phyloP scores from a whole-genome alignment of 441 rosid genomes.

The Croton setiger region DNA sequence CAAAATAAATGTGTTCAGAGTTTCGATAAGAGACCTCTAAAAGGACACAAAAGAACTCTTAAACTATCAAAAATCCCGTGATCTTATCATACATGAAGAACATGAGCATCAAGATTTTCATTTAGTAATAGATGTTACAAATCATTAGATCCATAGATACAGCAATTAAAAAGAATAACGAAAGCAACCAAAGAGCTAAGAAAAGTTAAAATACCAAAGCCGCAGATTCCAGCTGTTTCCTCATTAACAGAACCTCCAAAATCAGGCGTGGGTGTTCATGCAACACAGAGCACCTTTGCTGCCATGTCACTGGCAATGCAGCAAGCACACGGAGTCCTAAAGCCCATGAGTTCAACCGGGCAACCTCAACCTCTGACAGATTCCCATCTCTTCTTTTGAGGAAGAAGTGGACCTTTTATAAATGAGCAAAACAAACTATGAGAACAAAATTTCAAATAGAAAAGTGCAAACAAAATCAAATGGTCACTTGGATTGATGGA shows the following conservation, averaged over 20 bases:
- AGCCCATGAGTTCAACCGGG: constrained; percentile 97
- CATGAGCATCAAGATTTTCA: constrained; percentile 16
- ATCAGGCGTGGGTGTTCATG: constrained; percentile 96
- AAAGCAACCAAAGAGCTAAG: constrained; percentile 22
- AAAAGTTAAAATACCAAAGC: constrained; percentile 54
- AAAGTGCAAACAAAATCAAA: constrained; percentile 7
- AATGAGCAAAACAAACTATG: constrained; percentile 24
- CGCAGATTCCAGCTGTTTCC: constrained; percentile 93
- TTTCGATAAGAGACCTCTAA: constrained; percentile 12
- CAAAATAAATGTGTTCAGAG: constrained; percentile 26
- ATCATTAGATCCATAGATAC: constrained; percentile 11
- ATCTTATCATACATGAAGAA: constrained; percentile 15
- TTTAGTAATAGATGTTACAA: neutral
- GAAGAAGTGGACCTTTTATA: constrained; percentile 87
- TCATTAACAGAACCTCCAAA: constrained; percentile 93
- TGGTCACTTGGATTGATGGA: too few relatives aligned
- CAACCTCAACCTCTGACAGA: constrained; percentile 74
- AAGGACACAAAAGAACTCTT: neutral
- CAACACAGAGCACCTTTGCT: constrained; percentile 94
- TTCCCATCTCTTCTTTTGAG: constrained; percentile 88
- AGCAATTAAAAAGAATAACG: constrained; percentile 11
- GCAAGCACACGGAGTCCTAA: constrained; percentile 96
- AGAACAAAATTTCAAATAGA: constrained; percentile 11
- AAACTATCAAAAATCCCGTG: neutral
- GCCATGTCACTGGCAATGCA: constrained; percentile 98